These are phyloP conservation scores for Helotiales sp. DNA, from an alignment of 2,329 filamentous ascomycete species.

Conservation along the genomic window DNA sequence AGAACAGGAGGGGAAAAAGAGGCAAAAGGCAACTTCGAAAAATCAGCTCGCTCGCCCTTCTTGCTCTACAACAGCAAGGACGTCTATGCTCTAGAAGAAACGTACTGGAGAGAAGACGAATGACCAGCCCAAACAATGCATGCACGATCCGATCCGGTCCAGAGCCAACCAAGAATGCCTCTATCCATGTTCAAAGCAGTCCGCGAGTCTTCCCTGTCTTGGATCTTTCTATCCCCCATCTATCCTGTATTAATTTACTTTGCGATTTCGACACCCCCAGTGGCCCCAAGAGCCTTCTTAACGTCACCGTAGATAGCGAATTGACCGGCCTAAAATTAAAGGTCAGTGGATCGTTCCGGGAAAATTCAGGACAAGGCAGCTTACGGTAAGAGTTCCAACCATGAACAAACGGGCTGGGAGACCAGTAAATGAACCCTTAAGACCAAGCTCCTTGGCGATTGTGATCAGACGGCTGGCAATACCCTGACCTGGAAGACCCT, in stretches of 20 bases:
- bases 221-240: slow-evolving; percentile 5
- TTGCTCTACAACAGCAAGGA: slow-evolving; percentile 22
- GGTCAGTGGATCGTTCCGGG: not conserved
- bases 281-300: slow-evolving; percentile 72
- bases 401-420: slow-evolving; percentile 81
- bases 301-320: slow-evolving; percentile 87
- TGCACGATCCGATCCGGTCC: slow-evolving; percentile 9
- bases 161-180: slow-evolving; percentile 16
- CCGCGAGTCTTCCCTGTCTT: slow-evolving; percentile 7
- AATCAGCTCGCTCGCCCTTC: slow-evolving; percentile 18
- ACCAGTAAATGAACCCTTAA: slow-evolving; percentile 79
- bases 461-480: slow-evolving; percentile 82
- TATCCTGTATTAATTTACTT: slow-evolving; percentile 42
- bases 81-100: slow-evolving; percentile 37
- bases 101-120: slow-evolving; percentile 20
- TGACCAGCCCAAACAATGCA: slow-evolving; percentile 38
- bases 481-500: slow-evolving; percentile 84
- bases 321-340: slow-evolving; percentile 73
- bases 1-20: not conserved
- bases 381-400: slow-evolving; percentile 46
- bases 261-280: slow-evolving; percentile 75
- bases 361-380: slow-evolving; percentile 24
- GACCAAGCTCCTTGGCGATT: slow-evolving; percentile 84
- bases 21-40: not conserved
- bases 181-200: slow-evolving; percentile 21